A percentile compares a stretch with the other conserved stretches of the same genome.
Evolutionary conservation across 352 stramenopile genomes (phyloP).

Genomic region (Globisporangium paroecandrum): DNA sequence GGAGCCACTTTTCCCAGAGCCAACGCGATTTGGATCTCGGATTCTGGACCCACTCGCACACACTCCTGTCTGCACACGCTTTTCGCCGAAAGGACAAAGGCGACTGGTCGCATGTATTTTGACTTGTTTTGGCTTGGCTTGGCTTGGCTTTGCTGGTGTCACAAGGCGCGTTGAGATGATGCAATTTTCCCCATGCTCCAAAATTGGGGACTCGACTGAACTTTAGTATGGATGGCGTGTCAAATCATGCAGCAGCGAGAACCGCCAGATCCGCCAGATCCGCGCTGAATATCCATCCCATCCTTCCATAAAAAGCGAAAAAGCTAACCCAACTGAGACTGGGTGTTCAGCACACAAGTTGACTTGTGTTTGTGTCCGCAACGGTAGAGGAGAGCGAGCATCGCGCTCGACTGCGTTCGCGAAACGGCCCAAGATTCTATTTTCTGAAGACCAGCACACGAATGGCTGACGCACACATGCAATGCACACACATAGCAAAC

Average conservation of each 20-base stretch:
- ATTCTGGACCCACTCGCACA: background rate
- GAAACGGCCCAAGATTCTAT: slow-evolving; percentile 14
- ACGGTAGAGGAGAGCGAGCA: background rate
- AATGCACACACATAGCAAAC: background rate
- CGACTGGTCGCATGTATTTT: background rate
- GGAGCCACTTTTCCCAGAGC: slow-evolving; percentile 11
- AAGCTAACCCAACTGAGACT: background rate
- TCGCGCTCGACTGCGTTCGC: background rate
- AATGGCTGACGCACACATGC: background rate
- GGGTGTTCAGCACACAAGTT: background rate
- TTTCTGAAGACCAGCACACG: slow-evolving; percentile 2
- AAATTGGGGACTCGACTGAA: background rate
- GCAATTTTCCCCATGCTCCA: background rate
- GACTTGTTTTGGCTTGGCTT: background rate
- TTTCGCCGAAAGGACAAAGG: background rate
- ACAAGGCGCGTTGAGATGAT: background rate
- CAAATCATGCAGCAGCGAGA: background rate
- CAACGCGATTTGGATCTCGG: background rate
- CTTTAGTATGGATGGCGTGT: background rate
- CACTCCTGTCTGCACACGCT: background rate
- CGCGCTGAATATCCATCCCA: background rate
- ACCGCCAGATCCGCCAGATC: background rate
- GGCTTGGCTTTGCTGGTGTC: background rate
- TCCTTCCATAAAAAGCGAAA: background rate
- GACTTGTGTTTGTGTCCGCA: background rate